phyloP scores from a whole-genome alignment of 2,329 filamentous ascomycete genomes.

The Fusarium sp. region DNA sequence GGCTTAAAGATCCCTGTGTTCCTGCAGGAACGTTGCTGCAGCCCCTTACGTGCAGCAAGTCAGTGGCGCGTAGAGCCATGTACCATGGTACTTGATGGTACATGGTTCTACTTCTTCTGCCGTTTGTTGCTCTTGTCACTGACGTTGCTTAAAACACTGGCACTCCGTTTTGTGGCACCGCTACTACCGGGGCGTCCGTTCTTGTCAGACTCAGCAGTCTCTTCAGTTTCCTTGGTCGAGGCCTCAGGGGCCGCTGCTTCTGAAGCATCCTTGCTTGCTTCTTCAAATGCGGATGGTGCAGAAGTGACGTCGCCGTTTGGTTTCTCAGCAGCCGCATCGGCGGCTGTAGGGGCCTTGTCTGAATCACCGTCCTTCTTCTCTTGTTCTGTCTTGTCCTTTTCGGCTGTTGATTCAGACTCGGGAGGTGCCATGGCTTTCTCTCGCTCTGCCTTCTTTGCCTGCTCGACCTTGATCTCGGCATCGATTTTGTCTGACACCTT shows the following conservation, averaged over 20 bases:
- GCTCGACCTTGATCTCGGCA: constrained; percentile 75
- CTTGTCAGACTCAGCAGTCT: constrained; percentile 49
- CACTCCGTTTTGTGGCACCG: constrained; percentile 76
- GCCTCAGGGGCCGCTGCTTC: constrained; percentile 30
- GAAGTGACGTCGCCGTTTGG: constrained; percentile 23
- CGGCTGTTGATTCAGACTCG: constrained; percentile 34
- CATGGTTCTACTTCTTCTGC: constrained; percentile 63
- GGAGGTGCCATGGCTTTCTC: constrained; percentile 56
- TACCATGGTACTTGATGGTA: constrained; percentile 45
- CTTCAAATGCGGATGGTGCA: constrained; percentile 23
- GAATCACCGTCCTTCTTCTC: constrained; percentile 20
- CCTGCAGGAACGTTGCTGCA: constrained; percentile 34
- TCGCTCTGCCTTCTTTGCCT: constrained; percentile 69
- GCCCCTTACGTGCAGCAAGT: constrained; percentile 31
- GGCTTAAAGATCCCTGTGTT: constrained; percentile 18
- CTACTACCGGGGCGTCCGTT: constrained; percentile 57
- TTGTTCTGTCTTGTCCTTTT: constrained; percentile 32
- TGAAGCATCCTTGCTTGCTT: constrained; percentile 39
- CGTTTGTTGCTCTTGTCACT: constrained; percentile 76
- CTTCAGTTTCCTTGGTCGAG: constrained; percentile 35
- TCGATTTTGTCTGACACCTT: constrained; percentile 84
- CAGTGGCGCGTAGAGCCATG: constrained; percentile 30
- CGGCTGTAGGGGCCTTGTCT: constrained; percentile 23
- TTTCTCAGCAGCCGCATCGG: constrained; percentile 22
- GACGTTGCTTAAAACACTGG: constrained; percentile 80